Evolutionary conservation across 331 rosid species (phyloP).

Genomic region (Spiraea crenata): DNA sequence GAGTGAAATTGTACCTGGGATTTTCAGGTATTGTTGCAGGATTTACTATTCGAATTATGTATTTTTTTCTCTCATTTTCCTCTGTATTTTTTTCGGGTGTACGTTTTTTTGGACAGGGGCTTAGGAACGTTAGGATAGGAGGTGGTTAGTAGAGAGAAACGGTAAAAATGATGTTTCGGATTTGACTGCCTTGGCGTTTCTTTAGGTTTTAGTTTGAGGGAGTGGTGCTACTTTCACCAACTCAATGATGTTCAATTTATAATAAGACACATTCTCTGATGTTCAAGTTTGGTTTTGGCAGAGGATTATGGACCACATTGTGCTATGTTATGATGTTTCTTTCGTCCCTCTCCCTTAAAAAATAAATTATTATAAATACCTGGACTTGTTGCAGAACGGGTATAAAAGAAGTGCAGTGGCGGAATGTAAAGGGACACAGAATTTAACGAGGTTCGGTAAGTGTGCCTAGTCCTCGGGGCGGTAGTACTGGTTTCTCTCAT

Average conservation of each 20-base stretch:
- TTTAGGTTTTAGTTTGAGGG: not conserved
- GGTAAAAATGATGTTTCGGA: not conserved
- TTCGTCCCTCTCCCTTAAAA: too few species aligned
- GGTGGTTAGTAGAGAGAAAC: slow-evolving; percentile 18
- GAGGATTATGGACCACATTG: too few species aligned
- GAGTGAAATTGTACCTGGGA: not conserved
- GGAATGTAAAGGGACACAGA: too few species aligned
- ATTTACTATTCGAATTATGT: not conserved
- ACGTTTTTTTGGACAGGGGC: not conserved
- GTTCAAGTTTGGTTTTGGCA: too few species aligned
- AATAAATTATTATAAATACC: too few species aligned
- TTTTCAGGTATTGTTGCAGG: not conserved
- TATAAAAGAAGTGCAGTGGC: too few species aligned
- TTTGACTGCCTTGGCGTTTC: slow-evolving; percentile 23
- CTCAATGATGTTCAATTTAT: not conserved
- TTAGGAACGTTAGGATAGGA: slow-evolving; percentile 27
- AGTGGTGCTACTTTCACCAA: not conserved
- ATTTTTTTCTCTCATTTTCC: not conserved
- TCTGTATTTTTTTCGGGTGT: not conserved
- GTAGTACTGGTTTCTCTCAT: too few species aligned
- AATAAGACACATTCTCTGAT: too few species aligned
- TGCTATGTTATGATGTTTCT: too few species aligned
- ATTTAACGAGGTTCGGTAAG: too few species aligned
- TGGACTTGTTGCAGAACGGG: too few species aligned
- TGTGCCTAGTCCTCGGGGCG: too few species aligned